A percentile compares a stretch with the other conserved stretches of the same genome.
Conservation (phyloP, 2,329 filamentous ascomycete species). For the Plectosphaerella plurivora region DNA sequence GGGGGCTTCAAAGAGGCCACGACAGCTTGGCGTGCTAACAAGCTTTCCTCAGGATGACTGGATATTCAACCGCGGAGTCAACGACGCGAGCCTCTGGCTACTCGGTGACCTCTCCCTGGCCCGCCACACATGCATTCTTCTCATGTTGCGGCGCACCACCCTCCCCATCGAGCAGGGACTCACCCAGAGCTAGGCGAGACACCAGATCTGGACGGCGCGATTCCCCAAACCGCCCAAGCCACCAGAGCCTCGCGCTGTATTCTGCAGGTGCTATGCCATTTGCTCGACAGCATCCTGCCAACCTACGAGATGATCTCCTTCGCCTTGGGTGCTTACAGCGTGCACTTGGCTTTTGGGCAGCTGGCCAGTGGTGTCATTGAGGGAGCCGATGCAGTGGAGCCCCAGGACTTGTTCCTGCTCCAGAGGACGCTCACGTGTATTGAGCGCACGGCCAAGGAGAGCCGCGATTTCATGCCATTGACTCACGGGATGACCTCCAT, state of each 20-base stretch:
- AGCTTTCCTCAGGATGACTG: conserved; percentile 16
- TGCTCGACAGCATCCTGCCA: conserved; percentile 1
- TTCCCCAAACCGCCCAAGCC: neutral
- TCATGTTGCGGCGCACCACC: conserved; percentile 25
- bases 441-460: too few relatives aligned
- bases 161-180: conserved; percentile 1
- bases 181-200: neutral
- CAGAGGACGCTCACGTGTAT: too few relatives aligned
- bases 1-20: neutral
- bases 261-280: conserved; percentile 3
- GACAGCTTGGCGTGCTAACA: neutral
- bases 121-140: conserved; percentile 23
- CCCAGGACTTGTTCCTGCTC: too few relatives aligned
- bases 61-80: conserved; percentile 13
- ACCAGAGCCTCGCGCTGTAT: conserved; percentile 4
- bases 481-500: too few relatives aligned
- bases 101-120: conserved; percentile 20
- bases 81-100: conserved; percentile 18
- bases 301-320: neutral
- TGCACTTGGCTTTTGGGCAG: conserved; percentile 2
- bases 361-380: conserved; percentile 3
- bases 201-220: neutral
- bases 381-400: neutral
- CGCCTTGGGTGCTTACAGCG: conserved; percentile 1
- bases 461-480: too few relatives aligned